Evolutionary conservation across 768 basidiomycete species (phyloP), one percentile per base, ranked within the genome.

Genomic region (Daedalea quercina): DNA sequence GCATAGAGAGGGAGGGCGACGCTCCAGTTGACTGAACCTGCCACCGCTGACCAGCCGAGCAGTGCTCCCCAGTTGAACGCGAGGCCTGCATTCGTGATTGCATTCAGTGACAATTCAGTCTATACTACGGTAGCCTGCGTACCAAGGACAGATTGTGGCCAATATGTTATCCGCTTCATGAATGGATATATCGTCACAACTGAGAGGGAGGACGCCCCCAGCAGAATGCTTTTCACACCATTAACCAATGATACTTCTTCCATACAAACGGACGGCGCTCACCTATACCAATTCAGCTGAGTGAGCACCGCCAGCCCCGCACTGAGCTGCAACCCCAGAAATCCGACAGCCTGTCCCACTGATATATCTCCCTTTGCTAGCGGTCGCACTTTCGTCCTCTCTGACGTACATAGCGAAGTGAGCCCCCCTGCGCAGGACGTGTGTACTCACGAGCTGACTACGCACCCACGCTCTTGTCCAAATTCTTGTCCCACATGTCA

Each of bases 51-150:
- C 89, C 94, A 97, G 22, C 96, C 96, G 17, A 98, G 81, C 1
- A 99, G 69, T 1, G 92, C 84, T 17, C 96, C 96, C 95, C 95
- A 99, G 69, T 97, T 98, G 69, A 94, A 99, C 0, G 94, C 85
- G 44, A 98, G 76, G 9, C 94, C 94, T 94, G 11, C 28, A 61
- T 3, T 2, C 12, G 44, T 3, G n/a, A 15, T 41, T 28, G 17
- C 8, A 35, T 35, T 9, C 33, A 42, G 31, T 31, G 11, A 40
- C 6, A 3, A 17, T 3, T 20, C 13, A 45, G 31, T 8, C 7
- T 51, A 12, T 33, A n/a, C 25, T 34, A 20, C 44, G 12, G 35
- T 42, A 31, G 23, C 12, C 19, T 41, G 61, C 82, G 53, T 54
- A 91, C 94, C 95, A 20, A 99, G 84, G 25, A 96, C 87, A 37